Evolutionary conservation across 768 basidiomycete genomes (phyloP), one percentile per base, ranked within the genome.

Genomic region (Psilocybe cyanescens): DNA sequence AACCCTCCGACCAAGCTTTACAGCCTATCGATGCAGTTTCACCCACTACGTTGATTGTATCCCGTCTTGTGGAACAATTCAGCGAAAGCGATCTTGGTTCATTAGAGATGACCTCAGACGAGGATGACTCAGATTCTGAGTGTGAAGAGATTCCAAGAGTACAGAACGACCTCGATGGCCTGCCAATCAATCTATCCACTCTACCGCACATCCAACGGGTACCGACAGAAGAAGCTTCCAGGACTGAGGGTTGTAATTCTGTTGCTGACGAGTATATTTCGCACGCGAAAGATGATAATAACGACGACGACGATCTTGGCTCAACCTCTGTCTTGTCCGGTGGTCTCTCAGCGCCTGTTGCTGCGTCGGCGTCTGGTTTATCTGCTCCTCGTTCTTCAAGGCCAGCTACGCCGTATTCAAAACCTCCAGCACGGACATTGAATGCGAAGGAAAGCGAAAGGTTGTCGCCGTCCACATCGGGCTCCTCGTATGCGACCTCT

Each of bases 91-190:
- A 61, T 58, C 28, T 45, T 55, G 56, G 51, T 30, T 64, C 63
- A 8, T 59, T 66, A 11, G 63, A 67, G 46, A 62, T 57, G 56
- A 60, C 48, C 5, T 44, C n/a, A 31, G 60, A 59, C 16, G 49
- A 41, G n/a, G 62, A 55, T 7, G 44, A 59, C 31, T 48, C 56
- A 5, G 60, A 61, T 14, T 52, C 59, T 4, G 62, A 60, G 35
- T 45, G 48, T 37, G 60, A 62, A 24, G 37, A 55, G n/a, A 59
- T 61, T n/a, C 55, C 17, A 14, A 3, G 39, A 28, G 31, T 48
- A 19, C 47, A 48, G 31, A 28, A 31, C 19, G 29, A 47, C 17
- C 12, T 49, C 8, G 29, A 30, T 24, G 39, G 44, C 12, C 28
- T 56, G 19, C 19, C 24, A 8, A 50, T 30, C 16, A 41, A 28